Conservation (phyloP, 2,329 filamentous ascomycete species). For the Sclerotinia nivalis region DNA sequence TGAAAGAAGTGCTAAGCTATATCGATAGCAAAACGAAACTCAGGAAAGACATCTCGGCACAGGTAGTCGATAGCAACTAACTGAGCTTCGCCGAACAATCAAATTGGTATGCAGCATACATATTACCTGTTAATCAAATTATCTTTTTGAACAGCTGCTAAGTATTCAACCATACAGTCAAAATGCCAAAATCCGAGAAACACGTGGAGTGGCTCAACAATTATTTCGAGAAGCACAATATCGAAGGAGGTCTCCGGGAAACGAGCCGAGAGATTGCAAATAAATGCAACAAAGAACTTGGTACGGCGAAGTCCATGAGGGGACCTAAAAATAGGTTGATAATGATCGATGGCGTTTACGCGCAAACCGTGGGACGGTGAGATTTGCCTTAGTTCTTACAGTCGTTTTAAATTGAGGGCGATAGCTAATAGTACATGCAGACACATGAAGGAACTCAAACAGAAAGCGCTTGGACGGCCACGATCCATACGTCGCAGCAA, state of each 20-base stretch:
- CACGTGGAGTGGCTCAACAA: not conserved
- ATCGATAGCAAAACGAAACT: not conserved
- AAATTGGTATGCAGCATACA: not conserved
- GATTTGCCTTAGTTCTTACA: not conserved
- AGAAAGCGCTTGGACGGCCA: not conserved
- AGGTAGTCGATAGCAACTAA: not conserved
- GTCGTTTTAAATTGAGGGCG: too few relatives aligned
- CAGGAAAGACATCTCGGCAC: not conserved
- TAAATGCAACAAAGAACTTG: not conserved
- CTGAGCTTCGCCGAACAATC: not conserved
- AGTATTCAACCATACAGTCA: not conserved
- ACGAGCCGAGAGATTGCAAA: not conserved
- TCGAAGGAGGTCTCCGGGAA: not conserved
- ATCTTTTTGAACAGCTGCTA: not conserved
- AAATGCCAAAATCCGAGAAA: not conserved
- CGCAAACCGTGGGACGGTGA: slow-evolving; percentile 1
- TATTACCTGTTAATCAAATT: not conserved
- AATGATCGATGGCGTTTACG: slow-evolving; percentile 6
- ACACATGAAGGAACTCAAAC: not conserved
- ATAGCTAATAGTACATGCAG: not conserved
- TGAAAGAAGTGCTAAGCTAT: not conserved
- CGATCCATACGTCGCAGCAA: not conserved
- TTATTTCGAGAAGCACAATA: not conserved
- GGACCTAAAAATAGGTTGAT: not conserved
- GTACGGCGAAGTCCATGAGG: not conserved